phyloP scores from a whole-genome alignment of 139 green algal genomes.

The Asterochloris sp. region DNA sequence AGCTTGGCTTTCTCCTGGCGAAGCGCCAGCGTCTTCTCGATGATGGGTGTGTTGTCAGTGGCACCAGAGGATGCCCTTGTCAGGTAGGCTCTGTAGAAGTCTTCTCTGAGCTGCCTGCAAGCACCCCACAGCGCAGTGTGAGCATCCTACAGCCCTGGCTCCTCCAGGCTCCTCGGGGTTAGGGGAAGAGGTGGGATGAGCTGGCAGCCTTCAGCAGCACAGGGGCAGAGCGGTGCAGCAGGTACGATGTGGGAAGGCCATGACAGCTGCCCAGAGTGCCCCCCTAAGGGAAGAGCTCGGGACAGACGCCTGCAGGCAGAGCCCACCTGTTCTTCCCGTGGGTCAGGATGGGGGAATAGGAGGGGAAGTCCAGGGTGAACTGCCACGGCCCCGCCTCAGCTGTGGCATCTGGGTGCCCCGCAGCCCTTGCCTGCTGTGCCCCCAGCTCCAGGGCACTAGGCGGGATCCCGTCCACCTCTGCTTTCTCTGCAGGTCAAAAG shows the following conservation, averaged over 20 bases:
- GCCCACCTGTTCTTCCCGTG: slow-evolving; percentile 80
- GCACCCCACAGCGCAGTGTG: too few relatives aligned
- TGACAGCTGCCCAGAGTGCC: too few relatives aligned
- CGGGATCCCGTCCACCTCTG: slow-evolving; percentile 26
- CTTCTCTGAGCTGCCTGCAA: slow-evolving; percentile 75
- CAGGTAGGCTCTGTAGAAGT: slow-evolving; percentile 92
- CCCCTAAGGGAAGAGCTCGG: too few relatives aligned
- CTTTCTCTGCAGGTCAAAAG: not conserved
- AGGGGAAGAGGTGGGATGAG: too few relatives aligned
- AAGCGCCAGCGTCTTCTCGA: slow-evolving; percentile 79
- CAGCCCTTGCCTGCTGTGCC: slow-evolving; percentile 53
- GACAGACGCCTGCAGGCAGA: too few relatives aligned
- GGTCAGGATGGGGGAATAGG: slow-evolving; percentile 81
- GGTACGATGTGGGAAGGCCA: too few relatives aligned
- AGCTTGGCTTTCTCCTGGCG: slow-evolving; percentile 85
- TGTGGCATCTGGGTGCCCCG: slow-evolving; percentile 76
- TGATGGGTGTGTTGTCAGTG: slow-evolving; percentile 88
- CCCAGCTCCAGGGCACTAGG: slow-evolving; percentile 49
- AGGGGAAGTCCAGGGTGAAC: slow-evolving; percentile 93
- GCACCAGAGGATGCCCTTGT: slow-evolving; percentile 73
- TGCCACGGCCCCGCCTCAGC: slow-evolving; percentile 85
- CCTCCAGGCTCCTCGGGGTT: too few relatives aligned
- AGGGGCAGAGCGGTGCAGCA: too few relatives aligned
- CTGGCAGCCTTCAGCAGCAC: too few relatives aligned
- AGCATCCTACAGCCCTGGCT: too few relatives aligned